A percentile compares a stretch with the other conserved stretches of the same genome.
These are phyloP conservation scores for Kodamaea suecica DNA, from an alignment of 1,139 yeast species.

Conservation along the genomic window DNA sequence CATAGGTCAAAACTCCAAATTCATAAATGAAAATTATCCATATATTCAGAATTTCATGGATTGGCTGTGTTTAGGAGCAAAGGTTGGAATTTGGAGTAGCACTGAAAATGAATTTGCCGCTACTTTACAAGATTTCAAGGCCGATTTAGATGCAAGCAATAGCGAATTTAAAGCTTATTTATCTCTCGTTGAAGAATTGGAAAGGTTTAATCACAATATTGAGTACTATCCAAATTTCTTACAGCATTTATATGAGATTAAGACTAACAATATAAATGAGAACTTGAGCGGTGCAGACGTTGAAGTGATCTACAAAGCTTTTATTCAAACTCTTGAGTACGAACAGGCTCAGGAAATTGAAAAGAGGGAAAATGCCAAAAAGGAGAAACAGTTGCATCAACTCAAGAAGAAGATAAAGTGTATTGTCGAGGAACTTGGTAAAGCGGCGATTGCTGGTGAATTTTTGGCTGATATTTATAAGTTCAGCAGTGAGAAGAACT, in stretches of 20 bases:
- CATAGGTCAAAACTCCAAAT: constrained; percentile 15
- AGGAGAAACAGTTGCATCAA: too few relatives aligned
- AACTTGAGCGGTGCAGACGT: constrained; percentile 13
- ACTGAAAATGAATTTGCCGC: constrained; percentile 16
- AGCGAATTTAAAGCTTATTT: constrained; percentile 16
- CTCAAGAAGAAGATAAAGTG: background rate
- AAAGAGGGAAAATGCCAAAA: constrained; percentile 2
- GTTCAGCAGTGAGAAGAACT: background rate
- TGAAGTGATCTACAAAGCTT: constrained; percentile 20
- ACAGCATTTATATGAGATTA: constrained; percentile 19
- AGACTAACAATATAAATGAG: constrained; percentile 4
- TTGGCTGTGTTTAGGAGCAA: constrained; percentile 12
- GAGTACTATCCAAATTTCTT: constrained; percentile 24
- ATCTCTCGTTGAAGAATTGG: constrained; percentile 16
- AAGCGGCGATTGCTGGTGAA: constrained; percentile 1
- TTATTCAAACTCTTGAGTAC: constrained; percentile 19
- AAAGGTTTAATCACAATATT: constrained; percentile 17
- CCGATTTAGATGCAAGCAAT: constrained; percentile 8
- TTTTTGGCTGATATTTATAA: background rate
- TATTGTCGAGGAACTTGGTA: background rate
- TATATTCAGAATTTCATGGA: constrained; percentile 15
- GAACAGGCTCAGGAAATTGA: constrained; percentile 9
- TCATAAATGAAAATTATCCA: constrained; percentile 15
- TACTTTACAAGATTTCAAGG: constrained; percentile 11
- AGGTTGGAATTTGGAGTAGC: constrained; percentile 16